Conservation (phyloP, 2,329 filamentous ascomycete species). For the Colletotrichum somersetense region DNA sequence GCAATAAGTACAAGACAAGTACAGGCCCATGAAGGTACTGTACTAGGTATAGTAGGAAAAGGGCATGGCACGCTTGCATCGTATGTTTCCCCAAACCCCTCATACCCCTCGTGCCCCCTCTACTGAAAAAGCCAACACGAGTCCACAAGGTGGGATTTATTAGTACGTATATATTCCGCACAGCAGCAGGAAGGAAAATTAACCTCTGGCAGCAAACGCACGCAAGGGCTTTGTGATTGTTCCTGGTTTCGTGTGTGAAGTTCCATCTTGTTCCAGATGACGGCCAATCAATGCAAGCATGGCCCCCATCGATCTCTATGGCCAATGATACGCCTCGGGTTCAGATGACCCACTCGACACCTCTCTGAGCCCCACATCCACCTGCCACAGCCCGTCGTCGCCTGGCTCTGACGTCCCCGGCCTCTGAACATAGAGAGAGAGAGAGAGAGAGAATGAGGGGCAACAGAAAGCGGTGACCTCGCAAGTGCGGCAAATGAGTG, state of each 20-base stretch:
- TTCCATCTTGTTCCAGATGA: constrained; percentile 41
- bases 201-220: constrained; percentile 3
- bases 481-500: constrained; percentile 2
- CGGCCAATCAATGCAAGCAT: constrained; percentile 36
- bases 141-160: neutral
- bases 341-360: constrained; percentile 20
- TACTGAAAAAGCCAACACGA: neutral
- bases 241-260: constrained; percentile 42
- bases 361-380: constrained; percentile 16
- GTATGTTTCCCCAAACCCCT: neutral
- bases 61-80: neutral
- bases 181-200: neutral
- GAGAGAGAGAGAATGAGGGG: constrained; percentile 29
- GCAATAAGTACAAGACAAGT: no score
- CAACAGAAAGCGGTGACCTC: constrained; percentile 39
- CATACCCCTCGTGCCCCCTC: neutral
- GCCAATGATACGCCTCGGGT: constrained; percentile 19
- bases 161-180: no score
- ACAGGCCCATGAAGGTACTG: no score
- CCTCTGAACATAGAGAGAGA: neutral
- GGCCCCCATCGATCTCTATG: neutral
- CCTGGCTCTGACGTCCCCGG: constrained; percentile 18
- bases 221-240: constrained; percentile 25
- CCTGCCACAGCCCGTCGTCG: constrained; percentile 23
- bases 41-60: no score